Evolutionary conservation across 2,329 filamentous ascomycete genomes (phyloP).

Genomic region (Emmonsiellopsis sp.): DNA sequence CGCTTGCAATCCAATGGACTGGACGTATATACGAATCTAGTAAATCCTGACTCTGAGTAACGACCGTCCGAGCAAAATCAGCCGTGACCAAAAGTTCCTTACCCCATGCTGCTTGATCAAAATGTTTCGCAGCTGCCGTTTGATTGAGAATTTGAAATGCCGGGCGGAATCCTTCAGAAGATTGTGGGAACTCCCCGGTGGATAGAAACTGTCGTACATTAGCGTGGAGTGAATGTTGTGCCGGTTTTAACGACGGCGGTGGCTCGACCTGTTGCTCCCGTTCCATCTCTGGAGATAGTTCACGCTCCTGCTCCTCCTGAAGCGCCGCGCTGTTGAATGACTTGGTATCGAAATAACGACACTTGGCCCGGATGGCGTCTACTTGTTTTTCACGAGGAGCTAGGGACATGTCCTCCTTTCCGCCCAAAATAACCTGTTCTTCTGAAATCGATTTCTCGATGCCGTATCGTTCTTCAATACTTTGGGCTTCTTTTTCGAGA

Average conservation of each 20-base stretch:
- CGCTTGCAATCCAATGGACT: conserved; percentile 46
- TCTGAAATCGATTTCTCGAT: background rate
- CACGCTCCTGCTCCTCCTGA: conserved; percentile 59
- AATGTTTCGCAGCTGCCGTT: conserved; percentile 16
- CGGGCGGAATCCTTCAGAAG: conserved; percentile 27
- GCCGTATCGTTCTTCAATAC: conserved; percentile 5
- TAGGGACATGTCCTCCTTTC: conserved; percentile 2
- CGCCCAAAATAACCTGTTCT: conserved; percentile 4
- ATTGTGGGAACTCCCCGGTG: background rate
- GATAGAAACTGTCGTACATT: background rate
- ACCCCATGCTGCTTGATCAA: conserved; percentile 22
- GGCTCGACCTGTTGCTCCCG: conserved; percentile 48
- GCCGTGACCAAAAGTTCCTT: conserved; percentile 36
- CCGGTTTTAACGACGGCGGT: conserved; percentile 32
- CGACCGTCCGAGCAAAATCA: conserved; percentile 44
- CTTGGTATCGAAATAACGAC: conserved; percentile 26
- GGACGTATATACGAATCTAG: conserved; percentile 43
- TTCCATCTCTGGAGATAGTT: conserved; percentile 48
- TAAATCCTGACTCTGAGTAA: conserved; percentile 3
- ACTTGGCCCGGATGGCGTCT: conserved; percentile 24
- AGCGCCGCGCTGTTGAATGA: conserved; percentile 32
- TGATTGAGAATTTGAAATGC: conserved; percentile 38
- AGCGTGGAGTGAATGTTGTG: conserved; percentile 21
- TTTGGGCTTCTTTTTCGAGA: conserved; percentile 8
- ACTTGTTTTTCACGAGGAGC: background rate